phyloP scores from a whole-genome alignment of 1,139 yeast genomes.

The Pichia cactophila region DNA sequence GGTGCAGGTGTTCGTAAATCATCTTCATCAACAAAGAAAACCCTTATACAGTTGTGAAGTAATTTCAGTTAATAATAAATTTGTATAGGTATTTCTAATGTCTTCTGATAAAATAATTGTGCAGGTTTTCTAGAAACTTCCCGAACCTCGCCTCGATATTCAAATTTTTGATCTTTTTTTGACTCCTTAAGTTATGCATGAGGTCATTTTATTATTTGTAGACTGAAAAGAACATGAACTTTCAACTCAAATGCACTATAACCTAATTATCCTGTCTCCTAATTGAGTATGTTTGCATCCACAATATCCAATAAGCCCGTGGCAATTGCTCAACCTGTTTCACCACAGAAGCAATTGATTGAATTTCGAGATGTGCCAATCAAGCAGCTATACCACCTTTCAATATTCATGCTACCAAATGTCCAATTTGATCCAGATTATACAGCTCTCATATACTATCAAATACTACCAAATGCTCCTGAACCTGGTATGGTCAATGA shows the following conservation, averaged over 20 bases:
- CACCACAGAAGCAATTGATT: slow-evolving; percentile 25
- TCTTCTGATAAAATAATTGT: too few species aligned
- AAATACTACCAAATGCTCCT: slow-evolving; percentile 42
- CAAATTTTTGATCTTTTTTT: too few species aligned
- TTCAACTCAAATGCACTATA: too few species aligned
- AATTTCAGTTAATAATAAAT: too few species aligned
- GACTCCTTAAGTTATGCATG: too few species aligned
- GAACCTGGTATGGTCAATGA: slow-evolving; percentile 1
- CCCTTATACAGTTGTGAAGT: slow-evolving; percentile 13
- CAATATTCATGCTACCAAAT: slow-evolving; percentile 30
- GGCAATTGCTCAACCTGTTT: slow-evolving; percentile 25
- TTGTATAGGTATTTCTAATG: too few species aligned
- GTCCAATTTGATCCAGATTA: slow-evolving; percentile 55
- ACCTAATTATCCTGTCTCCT: too few species aligned
- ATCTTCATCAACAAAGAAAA: slow-evolving; percentile 26
- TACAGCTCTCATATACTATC: slow-evolving; percentile 84
- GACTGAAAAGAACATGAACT: too few species aligned
- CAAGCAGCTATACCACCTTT: slow-evolving; percentile 24
- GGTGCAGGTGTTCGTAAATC: slow-evolving; percentile 30
- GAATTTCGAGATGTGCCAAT: slow-evolving; percentile 23
- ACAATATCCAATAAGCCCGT: slow-evolving; percentile 28
- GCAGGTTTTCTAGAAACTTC: not conserved
- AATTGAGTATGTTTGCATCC: slow-evolving; percentile 27
- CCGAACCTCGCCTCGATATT: not conserved
- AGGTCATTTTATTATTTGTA: too few species aligned